Evolutionary conservation across 2,329 filamentous ascomycete species (phyloP).

Genomic region (Diplodia scrobiculata): DNA sequence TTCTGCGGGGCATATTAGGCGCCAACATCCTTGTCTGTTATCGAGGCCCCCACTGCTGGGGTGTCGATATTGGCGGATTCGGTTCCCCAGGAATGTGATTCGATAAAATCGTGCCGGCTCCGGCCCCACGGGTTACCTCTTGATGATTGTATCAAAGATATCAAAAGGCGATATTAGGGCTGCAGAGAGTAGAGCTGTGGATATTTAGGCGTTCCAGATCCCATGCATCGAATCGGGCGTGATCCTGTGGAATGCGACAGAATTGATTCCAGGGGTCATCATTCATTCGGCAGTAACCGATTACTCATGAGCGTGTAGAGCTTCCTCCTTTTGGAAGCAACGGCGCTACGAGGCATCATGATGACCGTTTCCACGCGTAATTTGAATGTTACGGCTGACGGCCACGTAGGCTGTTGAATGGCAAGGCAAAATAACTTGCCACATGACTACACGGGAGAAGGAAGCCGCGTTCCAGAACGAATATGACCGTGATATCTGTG

Average conservation of each 20-base stretch:
- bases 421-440: background rate
- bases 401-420: background rate
- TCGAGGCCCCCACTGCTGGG: background rate
- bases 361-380: background rate
- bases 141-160: no score
- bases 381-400: background rate
- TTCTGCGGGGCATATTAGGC: conserved; percentile 15
- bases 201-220: no score
- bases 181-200: background rate
- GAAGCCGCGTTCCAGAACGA: background rate
- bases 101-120: background rate
- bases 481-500: background rate
- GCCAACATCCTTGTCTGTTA: background rate
- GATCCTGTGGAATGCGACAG: no score
- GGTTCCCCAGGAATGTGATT: background rate
- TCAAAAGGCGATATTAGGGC: background rate
- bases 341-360: background rate
- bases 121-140: background rate
- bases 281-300: background rate
- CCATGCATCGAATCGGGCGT: no score
- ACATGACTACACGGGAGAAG: background rate
- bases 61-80: background rate
- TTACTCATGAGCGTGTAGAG: background rate
- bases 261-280: background rate
- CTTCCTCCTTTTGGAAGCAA: background rate